Evolutionary conservation across 768 basidiomycete genomes (phyloP).

Genomic region (Coprinopsis sp.): DNA sequence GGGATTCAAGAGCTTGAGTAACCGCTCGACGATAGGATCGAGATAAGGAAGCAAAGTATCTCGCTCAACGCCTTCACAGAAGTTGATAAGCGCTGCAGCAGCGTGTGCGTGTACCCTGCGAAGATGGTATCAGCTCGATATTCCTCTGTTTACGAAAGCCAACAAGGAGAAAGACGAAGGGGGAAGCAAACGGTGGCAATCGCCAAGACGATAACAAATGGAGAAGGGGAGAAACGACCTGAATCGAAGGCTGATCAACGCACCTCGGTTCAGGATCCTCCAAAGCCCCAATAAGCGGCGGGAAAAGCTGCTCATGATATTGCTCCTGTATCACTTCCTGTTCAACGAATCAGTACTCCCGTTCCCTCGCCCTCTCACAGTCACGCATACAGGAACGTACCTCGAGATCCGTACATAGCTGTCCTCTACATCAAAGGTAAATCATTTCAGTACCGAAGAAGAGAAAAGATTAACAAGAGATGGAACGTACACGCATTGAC

Average conservation of each 20-base stretch:
- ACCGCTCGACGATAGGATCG: constrained; percentile 71
- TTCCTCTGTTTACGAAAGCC: no score
- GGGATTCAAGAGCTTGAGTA: constrained; percentile 63
- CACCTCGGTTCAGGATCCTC: constrained; percentile 74
- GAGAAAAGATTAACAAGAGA: background rate
- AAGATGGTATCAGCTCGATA: no score
- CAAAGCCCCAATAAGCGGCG: constrained; percentile 65
- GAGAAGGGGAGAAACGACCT: background rate
- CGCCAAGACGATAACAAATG: background rate
- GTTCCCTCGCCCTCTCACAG: background rate
- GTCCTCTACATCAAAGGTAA: constrained; percentile 49
- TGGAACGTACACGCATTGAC: constrained; percentile 74
- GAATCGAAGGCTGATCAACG: constrained; percentile 6
- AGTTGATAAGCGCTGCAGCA: constrained; percentile 84
- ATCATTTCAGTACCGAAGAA: constrained; percentile 6
- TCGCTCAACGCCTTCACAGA: constrained; percentile 80
- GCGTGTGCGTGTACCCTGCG: constrained; percentile 81
- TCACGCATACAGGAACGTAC: constrained; percentile 30
- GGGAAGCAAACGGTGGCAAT: background rate
- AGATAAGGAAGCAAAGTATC: constrained; percentile 73
- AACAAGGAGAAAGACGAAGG: constrained; percentile 3
- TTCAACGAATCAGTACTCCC: background rate
- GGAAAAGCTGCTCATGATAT: constrained; percentile 65
- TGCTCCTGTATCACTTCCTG: constrained; percentile 73
- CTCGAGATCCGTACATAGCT: constrained; percentile 86